These are phyloP conservation scores for Candida vartiovaarae DNA, from an alignment of 805 yeast species.

Conservation along the genomic window DNA sequence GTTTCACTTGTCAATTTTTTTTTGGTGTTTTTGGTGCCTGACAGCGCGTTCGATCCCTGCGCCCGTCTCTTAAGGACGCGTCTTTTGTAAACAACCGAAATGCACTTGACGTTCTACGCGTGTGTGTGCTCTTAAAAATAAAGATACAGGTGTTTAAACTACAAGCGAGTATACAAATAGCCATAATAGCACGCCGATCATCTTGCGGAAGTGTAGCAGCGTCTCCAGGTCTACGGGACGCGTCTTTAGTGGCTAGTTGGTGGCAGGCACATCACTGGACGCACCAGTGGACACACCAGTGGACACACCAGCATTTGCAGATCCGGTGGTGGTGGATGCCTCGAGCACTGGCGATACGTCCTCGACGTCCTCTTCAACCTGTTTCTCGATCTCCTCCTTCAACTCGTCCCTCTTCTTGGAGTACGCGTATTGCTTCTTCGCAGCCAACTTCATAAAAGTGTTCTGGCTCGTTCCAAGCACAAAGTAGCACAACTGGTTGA, in stretches of 20 bases:
- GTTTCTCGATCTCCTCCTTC: conserved; percentile 14
- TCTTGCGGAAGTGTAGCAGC: conserved; percentile 3
- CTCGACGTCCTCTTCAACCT: conserved; percentile 6
- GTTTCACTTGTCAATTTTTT: no score
- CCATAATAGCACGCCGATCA: conserved; percentile 8
- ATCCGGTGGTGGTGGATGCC: not conserved
- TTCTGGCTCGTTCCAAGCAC: conserved; percentile 58
- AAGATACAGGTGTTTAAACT: no score
- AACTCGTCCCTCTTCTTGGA: conserved; percentile 16
- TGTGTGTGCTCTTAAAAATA: no score
- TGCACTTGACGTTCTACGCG: no score
- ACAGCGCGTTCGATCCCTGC: no score
- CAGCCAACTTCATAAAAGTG: conserved; percentile 39
- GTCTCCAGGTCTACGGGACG: not conserved
- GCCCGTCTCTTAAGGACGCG: no score
- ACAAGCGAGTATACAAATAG: conserved; percentile 1
- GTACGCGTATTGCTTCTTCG: conserved; percentile 18
- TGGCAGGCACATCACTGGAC: no score
- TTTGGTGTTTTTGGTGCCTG: no score
- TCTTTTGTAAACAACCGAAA: no score
- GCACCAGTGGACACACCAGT: no score
- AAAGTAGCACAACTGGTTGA: conserved; percentile 51
- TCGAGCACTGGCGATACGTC: conserved; percentile 3
- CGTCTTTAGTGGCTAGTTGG: conserved; percentile 1
- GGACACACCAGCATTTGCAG: no score